Conservation (phyloP, 257 asterid species). For the Eustoma russellianum region DNA sequence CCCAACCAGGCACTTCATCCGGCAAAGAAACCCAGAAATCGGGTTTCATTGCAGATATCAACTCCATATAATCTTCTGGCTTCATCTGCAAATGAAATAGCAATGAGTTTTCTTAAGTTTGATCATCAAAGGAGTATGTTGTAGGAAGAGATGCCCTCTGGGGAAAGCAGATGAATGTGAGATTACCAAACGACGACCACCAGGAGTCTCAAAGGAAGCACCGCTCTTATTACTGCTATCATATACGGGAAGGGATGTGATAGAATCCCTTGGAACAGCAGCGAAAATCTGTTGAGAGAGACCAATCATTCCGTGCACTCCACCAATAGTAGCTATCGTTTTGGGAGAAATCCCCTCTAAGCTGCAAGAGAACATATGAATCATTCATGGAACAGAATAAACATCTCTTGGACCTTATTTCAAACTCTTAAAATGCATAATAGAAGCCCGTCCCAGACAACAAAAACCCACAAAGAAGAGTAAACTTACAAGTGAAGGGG, state of each 20-base stretch:
- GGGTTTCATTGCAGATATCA: slow-evolving; percentile 75
- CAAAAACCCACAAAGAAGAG: neutral
- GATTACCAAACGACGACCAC: slow-evolving; percentile 69
- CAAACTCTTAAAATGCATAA: slow-evolving; percentile 17
- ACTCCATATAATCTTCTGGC: slow-evolving; percentile 56
- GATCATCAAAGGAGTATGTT: too few relatives aligned
- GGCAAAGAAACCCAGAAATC: slow-evolving; percentile 75
- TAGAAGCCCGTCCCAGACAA: neutral
- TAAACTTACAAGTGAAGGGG: slow-evolving; percentile 71
- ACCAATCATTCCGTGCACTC: slow-evolving; percentile 64
- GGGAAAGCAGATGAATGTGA: neutral
- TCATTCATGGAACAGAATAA: neutral
- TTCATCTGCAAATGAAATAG: slow-evolving; percentile 36
- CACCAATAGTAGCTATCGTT: slow-evolving; percentile 62
- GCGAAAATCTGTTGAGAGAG: slow-evolving; percentile 47
- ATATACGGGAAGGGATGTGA: slow-evolving; percentile 57
- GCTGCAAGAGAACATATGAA: slow-evolving; percentile 30
- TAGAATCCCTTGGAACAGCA: slow-evolving; percentile 76
- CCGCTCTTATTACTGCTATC: slow-evolving; percentile 57
- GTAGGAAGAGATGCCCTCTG: neutral
- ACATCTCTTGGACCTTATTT: slow-evolving; percentile 5
- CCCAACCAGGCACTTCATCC: slow-evolving; percentile 97
- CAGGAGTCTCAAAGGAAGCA: slow-evolving; percentile 88
- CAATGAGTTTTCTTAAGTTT: neutral
- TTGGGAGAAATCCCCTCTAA: slow-evolving; percentile 55